Base-by-base conservation (phyloP, 768 basidiomycete genomes). In the Leccinum fibrillosum region DNA sequence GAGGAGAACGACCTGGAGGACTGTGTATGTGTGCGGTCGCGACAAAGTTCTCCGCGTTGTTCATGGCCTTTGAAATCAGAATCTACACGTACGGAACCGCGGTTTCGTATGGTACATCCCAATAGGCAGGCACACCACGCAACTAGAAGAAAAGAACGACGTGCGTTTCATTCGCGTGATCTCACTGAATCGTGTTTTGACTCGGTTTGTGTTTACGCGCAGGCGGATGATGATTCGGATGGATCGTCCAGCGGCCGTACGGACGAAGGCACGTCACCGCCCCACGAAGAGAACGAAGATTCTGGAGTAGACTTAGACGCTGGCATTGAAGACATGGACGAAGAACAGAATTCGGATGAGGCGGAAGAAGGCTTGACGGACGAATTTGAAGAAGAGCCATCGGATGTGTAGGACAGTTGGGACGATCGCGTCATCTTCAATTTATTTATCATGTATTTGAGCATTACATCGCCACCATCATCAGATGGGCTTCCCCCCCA, bases 1-100 rank as follows among this genome's bases (percentile, higher is more conserved):
- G 91, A 92, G 69, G 91, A 92, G 72, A 82, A 78, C 53, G 89
- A 92, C 64, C 68, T 92, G n/a, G 90, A 92, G 58, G 88, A 88
- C 47, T 77, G 84, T 62, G 90, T 88, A 66, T 62, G 82, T 75
- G 30, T 13, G 8, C 32, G 30, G 32, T 23, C 32, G 25, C 44
- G 30, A 17, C n/a, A 30, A 32, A 32, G 30, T 52, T 12, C 5
- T 49, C 15, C n/a, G 2, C n/a, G 2, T 15, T 12, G 7, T 34
- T 64, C 37, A 62, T 21, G 37, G 37, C 11, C 23, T 42, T 15
- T 37, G 39, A 44, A 53, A 49, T 51, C 66, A 90, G 89, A 86
- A 81, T 59, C 59, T 77, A 30, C 74, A 75, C 55, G 81, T 92
- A 34, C 82, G 81, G 60, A 85, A 84, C 61, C 80, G 88, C 34